Percentiles rank a stretch among this genome's conserved stretches.
Evolutionary conservation across 306 rosid species (phyloP).

Genomic region (Hippophae rhamnoides): DNA sequence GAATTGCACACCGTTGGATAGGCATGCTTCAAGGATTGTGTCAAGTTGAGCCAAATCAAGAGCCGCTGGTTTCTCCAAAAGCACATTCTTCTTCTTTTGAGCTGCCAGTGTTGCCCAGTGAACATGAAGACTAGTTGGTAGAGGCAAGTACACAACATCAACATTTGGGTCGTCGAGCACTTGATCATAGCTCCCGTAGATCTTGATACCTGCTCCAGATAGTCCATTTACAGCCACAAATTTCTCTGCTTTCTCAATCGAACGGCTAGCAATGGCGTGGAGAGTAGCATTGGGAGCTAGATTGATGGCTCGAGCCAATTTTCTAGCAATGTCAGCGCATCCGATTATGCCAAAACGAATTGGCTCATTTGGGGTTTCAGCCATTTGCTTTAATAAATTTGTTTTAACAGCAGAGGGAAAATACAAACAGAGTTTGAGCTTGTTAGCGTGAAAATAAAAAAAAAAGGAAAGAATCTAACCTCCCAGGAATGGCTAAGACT

Average conservation of each 20-base stretch:
- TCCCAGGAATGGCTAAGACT: no score
- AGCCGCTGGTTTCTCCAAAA: constrained; percentile 71
- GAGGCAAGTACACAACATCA: constrained; percentile 65
- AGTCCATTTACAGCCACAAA: constrained; percentile 38
- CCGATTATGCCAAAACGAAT: constrained; percentile 60
- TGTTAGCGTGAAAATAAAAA: no score
- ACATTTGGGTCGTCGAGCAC: constrained; percentile 56
- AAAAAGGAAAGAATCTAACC: no score
- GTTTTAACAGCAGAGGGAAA: no score
- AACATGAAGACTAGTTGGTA: constrained; percentile 60
- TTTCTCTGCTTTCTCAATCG: constrained; percentile 40
- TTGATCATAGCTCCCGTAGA: constrained; percentile 56
- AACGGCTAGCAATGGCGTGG: constrained; percentile 63
- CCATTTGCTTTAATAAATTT: constrained; percentile 13
- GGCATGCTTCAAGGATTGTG: constrained; percentile 51
- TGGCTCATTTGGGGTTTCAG: constrained; percentile 8
- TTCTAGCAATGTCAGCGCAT: constrained; percentile 61
- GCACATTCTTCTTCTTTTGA: constrained; percentile 62
- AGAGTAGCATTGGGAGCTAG: constrained; percentile 51
- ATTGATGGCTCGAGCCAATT: constrained; percentile 62
- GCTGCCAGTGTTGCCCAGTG: constrained; percentile 64
- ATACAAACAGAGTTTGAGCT: no score
- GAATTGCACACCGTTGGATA: constrained; percentile 67
- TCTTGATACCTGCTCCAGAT: constrained; percentile 17
- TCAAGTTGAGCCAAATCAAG: constrained; percentile 48